Evolutionary conservation across 2,329 filamentous ascomycete species (phyloP).

Genomic region (Leptographium radiaticola): DNA sequence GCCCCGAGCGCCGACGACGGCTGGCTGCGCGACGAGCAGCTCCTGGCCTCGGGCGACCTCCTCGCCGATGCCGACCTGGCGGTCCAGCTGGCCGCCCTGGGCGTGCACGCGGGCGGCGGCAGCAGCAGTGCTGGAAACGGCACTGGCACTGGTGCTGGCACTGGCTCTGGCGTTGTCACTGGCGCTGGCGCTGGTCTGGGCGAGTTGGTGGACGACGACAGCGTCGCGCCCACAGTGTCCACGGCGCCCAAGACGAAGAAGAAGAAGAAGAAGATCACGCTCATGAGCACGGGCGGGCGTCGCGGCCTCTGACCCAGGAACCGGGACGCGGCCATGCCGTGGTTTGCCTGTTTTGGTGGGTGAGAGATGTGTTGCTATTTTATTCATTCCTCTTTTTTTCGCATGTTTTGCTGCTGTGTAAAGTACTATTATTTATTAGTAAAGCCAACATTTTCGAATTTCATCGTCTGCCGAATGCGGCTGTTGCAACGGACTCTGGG

Average conservation of each 20-base stretch:
- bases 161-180: neutral
- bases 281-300: slow-evolving; percentile 55
- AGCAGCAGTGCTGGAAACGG: slow-evolving; percentile 8
- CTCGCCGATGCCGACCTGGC: slow-evolving; percentile 37
- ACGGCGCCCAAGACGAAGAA: slow-evolving; percentile 42
- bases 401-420: too few species aligned
- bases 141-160: slow-evolving; percentile 9
- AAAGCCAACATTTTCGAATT: too few species aligned
- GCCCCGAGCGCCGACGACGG: slow-evolving; percentile 40
- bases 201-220: neutral
- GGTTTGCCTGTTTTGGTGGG: too few species aligned
- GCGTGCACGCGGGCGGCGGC: slow-evolving; percentile 20
- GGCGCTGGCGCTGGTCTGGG: neutral
- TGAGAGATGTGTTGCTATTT: too few species aligned
- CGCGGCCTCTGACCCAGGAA: slow-evolving; percentile 19
- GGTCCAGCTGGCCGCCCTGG: slow-evolving; percentile 43
- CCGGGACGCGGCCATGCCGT: too few species aligned
- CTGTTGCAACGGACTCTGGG: too few species aligned
- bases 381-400: too few species aligned
- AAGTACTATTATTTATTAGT: too few species aligned
- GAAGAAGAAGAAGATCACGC: slow-evolving; percentile 59
- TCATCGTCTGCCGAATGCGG: too few species aligned
- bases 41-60: slow-evolving; percentile 32
- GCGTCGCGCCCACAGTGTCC: slow-evolving; percentile 1
- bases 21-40: slow-evolving; percentile 73